Conservation (phyloP, 257 asterid species). For the Solanum acaule region DNA sequence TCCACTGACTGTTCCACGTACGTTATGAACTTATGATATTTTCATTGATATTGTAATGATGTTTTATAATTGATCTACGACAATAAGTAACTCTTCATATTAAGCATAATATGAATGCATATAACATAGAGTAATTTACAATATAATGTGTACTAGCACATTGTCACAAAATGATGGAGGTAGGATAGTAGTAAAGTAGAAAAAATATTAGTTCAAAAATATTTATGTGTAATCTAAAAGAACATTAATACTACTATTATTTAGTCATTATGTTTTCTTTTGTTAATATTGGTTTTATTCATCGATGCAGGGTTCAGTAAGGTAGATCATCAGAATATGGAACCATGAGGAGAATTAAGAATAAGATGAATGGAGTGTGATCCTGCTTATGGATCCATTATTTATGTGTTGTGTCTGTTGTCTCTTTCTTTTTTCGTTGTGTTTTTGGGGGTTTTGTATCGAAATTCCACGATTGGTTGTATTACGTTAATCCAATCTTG, state of each 20-base stretch:
- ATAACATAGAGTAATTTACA: not conserved
- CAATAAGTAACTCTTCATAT: not conserved
- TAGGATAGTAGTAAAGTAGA: not conserved
- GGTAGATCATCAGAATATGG: not conserved
- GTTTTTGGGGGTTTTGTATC: not conserved
- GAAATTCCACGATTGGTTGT: not conserved
- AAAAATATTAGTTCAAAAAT: too few relatives aligned
- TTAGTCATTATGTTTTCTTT: not conserved
- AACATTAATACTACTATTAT: too few relatives aligned
- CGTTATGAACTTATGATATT: not conserved
- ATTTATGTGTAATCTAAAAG: not conserved
- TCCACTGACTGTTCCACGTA: conserved; percentile 14
- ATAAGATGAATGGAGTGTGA: not conserved
- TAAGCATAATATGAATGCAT: not conserved
- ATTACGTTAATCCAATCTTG: not conserved
- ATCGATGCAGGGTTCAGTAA: not conserved
- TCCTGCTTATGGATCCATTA: not conserved
- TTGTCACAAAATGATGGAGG: not conserved
- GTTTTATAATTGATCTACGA: not conserved
- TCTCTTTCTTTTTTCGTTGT: not conserved
- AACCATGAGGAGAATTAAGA: not conserved
- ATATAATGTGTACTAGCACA: not conserved
- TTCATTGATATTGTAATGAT: not conserved
- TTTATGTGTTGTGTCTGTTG: not conserved
- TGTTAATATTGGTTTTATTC: not conserved